Conservation (phyloP, 2,329 filamentous ascomycete genomes). For the Microascus cirrosus region DNA sequence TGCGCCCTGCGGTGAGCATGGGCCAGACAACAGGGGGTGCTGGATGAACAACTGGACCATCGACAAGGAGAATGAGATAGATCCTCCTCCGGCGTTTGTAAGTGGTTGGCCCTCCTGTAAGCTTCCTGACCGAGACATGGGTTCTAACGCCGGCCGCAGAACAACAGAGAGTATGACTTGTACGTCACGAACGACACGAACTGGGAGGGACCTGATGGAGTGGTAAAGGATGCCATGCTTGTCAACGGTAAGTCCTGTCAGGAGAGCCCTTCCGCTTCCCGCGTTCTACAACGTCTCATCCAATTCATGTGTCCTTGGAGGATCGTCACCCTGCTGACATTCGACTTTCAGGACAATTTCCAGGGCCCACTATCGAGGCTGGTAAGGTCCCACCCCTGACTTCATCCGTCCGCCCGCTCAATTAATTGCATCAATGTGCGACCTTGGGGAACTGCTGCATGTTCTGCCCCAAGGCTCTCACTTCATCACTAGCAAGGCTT, state of each 20-base stretch:
- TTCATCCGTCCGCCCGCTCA: background rate
- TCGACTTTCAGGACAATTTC: slow-evolving; percentile 12
- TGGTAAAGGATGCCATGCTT: slow-evolving; percentile 24
- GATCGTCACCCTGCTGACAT: background rate
- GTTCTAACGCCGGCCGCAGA: background rate
- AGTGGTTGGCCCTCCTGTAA: background rate
- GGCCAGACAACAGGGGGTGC: slow-evolving; percentile 16
- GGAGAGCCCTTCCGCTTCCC: no score
- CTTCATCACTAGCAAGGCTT: background rate
- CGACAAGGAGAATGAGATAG: slow-evolving; percentile 17
- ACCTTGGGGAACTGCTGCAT: background rate
- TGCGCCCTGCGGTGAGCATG: slow-evolving; percentile 15
- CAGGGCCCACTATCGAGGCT: slow-evolving; percentile 38
- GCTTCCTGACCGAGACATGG: background rate
- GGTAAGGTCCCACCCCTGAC: slow-evolving; percentile 8
- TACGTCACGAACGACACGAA: slow-evolving; percentile 13
- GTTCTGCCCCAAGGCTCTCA: background rate
- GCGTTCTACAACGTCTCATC: no score
- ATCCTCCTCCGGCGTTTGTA: slow-evolving; percentile 12
- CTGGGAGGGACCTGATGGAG: slow-evolving; percentile 12
- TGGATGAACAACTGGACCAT: slow-evolving; percentile 19
- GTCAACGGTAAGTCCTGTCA: slow-evolving; percentile 23
- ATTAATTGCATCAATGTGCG: background rate
- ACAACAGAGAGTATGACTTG: slow-evolving; percentile 13
- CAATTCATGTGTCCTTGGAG: no score